These are phyloP conservation scores for Terfezia boudieri DNA, from an alignment of 495 filamentous ascomycete genomes.

Conservation along the genomic window DNA sequence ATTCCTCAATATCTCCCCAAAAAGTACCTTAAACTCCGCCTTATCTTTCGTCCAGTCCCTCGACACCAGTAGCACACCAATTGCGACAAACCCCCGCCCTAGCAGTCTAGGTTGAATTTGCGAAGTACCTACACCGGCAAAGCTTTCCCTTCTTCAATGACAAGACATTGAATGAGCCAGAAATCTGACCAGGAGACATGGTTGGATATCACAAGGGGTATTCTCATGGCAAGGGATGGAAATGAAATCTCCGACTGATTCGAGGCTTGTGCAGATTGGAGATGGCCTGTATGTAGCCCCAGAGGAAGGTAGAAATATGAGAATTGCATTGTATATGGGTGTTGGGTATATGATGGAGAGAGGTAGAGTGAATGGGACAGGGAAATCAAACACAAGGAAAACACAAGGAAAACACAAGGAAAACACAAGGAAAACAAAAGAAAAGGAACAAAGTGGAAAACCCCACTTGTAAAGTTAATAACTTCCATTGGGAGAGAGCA, in stretches of 20 bases:
- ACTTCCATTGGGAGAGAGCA: no score
- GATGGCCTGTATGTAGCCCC: conserved; percentile 30
- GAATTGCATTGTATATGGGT: conserved; percentile 28
- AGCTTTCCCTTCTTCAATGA: conserved; percentile 31
- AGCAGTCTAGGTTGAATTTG: conserved; percentile 33
- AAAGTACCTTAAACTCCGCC: conserved; percentile 30
- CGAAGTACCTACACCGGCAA: conserved; percentile 34
- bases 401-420: no score
- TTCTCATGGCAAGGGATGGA: conserved; percentile 26
- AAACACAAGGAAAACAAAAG: no score
- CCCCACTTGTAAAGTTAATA: no score
- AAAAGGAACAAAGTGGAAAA: no score
- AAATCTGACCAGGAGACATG: conserved; percentile 37
- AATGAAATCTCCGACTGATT: conserved; percentile 24
- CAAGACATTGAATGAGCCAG: conserved; percentile 36
- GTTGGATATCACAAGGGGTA: conserved; percentile 34
- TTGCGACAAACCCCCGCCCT: conserved; percentile 38
- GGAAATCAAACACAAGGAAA: conserved; percentile 21
- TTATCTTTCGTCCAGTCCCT: conserved; percentile 32
- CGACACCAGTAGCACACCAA: conserved; percentile 37
- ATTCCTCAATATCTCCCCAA: conserved; percentile 25
- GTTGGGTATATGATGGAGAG: conserved; percentile 26
- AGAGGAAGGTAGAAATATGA: conserved; percentile 27
- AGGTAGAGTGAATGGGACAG: conserved; percentile 30
- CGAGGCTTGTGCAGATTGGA: conserved; percentile 29